A percentile compares a stretch with the other conserved stretches of the same genome.
These are phyloP conservation scores for Candida saitoana DNA, from an alignment of 805 yeast genomes.

Conservation along the genomic window DNA sequence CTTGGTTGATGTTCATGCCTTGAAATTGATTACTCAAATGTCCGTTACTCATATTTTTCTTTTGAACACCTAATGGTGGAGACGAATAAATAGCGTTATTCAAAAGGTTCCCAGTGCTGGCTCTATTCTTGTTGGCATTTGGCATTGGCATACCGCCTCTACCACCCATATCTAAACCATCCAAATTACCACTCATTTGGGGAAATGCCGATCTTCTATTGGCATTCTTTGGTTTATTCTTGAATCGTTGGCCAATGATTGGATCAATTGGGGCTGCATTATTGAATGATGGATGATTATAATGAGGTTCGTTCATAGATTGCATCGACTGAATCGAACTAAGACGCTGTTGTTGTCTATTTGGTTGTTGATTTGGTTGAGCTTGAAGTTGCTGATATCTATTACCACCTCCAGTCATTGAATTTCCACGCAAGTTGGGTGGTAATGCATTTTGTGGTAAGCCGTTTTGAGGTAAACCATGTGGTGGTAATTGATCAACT, in stretches of 20 bases:
- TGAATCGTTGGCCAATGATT: slow-evolving; percentile 21
- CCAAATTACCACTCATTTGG: slow-evolving; percentile 24
- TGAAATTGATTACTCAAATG: background rate
- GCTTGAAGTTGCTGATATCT: slow-evolving; percentile 12
- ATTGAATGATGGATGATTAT: slow-evolving; percentile 6
- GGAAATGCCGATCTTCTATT: slow-evolving; percentile 37
- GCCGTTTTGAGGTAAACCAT: slow-evolving; percentile 30
- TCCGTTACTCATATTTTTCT: background rate
- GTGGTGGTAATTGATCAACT: slow-evolving; percentile 28
- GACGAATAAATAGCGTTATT: background rate
- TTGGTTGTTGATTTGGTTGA: background rate
- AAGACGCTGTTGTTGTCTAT: slow-evolving; percentile 1
- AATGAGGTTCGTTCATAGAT: slow-evolving; percentile 2
- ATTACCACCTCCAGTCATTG: slow-evolving; percentile 12
- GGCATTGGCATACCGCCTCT: slow-evolving; percentile 46
- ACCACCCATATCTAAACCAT: slow-evolving; percentile 40
- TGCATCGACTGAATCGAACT: background rate
- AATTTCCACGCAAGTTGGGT: slow-evolving; percentile 18
- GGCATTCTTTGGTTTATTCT: slow-evolving; percentile 21
- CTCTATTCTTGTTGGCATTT: slow-evolving; percentile 14
- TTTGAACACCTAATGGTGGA: background rate
- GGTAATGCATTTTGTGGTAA: slow-evolving; percentile 22
- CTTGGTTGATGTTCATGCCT: slow-evolving; percentile 5
- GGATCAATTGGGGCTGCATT: slow-evolving; percentile 25
- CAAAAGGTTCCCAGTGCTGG: slow-evolving; percentile 13